These are phyloP conservation scores for Rhodotorula kratochvilovae DNA, from an alignment of 768 basidiomycete genomes.

Conservation along the genomic window DNA sequence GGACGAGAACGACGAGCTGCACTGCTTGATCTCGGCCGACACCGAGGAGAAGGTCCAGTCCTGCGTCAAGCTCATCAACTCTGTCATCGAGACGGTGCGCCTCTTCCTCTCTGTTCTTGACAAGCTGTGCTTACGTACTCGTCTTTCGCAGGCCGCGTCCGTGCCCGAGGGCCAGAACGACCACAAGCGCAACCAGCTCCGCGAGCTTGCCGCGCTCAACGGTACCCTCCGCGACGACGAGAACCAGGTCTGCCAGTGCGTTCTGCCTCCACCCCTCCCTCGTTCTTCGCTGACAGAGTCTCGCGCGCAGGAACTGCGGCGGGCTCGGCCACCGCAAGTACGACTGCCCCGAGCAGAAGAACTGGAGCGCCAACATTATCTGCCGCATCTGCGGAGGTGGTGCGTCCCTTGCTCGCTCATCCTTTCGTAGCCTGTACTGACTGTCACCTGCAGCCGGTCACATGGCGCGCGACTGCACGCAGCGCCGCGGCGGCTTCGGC, in stretches of 20 bases:
- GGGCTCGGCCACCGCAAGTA: slow-evolving; percentile 94
- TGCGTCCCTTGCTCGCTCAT: slow-evolving; percentile 23
- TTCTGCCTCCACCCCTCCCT: background rate
- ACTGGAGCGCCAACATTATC: slow-evolving; percentile 98
- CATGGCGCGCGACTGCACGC: slow-evolving; percentile 97
- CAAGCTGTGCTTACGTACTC: no score
- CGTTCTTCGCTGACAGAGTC: background rate
- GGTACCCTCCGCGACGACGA: slow-evolving; percentile 99
- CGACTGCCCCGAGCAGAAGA: slow-evolving; percentile 96
- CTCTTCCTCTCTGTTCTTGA: background rate
- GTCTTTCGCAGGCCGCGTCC: slow-evolving; percentile 97
- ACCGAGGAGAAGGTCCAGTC: slow-evolving; percentile 80
- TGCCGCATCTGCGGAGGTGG: slow-evolving; percentile 92
- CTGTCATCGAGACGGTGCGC: slow-evolving; percentile 92
- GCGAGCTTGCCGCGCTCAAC: slow-evolving; percentile 93
- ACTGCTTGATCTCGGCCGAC: slow-evolving; percentile 93
- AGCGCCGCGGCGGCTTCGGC: slow-evolving; percentile 57
- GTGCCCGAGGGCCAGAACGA: slow-evolving; percentile 99
- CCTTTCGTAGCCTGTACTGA: background rate
- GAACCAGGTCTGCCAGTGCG: slow-evolving; percentile 89
- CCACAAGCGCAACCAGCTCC: slow-evolving; percentile 97
- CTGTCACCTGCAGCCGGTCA: slow-evolving; percentile 64
- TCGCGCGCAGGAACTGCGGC: slow-evolving; percentile 61
- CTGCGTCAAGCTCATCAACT: slow-evolving; percentile 94
- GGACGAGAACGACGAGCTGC: slow-evolving; percentile 97